Conservation (phyloP, 202 grass and related monocot species). For the Zizania palustris region DNA sequence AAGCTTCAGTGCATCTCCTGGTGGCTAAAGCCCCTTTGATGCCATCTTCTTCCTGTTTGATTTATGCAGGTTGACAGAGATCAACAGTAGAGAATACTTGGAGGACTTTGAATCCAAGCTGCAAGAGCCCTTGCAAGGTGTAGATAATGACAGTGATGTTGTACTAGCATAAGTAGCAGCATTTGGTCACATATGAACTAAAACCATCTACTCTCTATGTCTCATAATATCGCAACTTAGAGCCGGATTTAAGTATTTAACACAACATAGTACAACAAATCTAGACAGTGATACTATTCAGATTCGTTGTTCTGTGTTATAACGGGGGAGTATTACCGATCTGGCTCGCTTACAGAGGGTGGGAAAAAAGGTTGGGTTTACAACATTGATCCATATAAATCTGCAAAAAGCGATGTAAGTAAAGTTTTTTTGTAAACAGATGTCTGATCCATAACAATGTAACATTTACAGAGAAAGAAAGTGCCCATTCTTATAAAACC, state of each 20-base stretch:
- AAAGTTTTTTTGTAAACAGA: not conserved
- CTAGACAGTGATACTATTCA: too few species aligned
- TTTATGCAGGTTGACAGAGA: constrained; percentile 76
- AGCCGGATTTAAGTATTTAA: too few species aligned
- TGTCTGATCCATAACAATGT: constrained; percentile 1
- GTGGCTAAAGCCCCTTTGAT: not conserved
- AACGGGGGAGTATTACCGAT: not conserved
- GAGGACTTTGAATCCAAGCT: constrained; percentile 70
- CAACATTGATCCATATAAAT: constrained; percentile 44
- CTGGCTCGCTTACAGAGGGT: not conserved
- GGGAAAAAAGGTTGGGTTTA: not conserved
- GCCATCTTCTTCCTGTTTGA: not conserved
- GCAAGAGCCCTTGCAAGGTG: constrained; percentile 44
- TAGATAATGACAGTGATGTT: constrained; percentile 44
- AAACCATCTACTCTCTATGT: too few species aligned
- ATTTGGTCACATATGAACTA: not conserved
- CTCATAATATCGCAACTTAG: too few species aligned
- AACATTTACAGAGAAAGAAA: not conserved
- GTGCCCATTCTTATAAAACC: not conserved
- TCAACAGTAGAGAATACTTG: constrained; percentile 91
- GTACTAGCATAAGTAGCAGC: constrained; percentile 29
- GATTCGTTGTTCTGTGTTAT: too few species aligned
- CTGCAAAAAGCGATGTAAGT: constrained; percentile 29
- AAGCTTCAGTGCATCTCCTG: constrained; percentile 4
- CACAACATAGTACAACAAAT: too few species aligned